A percentile compares a stretch with the other conserved stretches of the same genome.
These are phyloP conservation scores for Penicillium sp. DNA, from an alignment of 2,329 filamentous ascomycete genomes.

Conservation along the genomic window DNA sequence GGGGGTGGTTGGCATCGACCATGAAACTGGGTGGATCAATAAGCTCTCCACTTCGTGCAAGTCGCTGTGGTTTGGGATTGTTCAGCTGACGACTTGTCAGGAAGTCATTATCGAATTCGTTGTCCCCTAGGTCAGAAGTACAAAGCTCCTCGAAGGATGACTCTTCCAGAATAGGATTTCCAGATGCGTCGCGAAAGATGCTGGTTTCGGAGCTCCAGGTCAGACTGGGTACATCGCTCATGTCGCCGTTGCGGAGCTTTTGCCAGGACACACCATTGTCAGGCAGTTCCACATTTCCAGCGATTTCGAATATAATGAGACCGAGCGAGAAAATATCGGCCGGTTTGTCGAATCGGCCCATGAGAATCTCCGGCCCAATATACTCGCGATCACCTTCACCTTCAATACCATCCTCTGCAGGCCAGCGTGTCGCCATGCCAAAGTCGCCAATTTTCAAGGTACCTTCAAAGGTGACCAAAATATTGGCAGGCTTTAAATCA, in stretches of 20 bases:
- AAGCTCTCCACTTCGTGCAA: slow-evolving; percentile 56
- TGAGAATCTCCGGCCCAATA: slow-evolving; percentile 88
- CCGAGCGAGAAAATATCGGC: slow-evolving; percentile 93
- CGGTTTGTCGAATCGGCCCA: slow-evolving; percentile 82
- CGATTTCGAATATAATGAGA: slow-evolving; percentile 91
- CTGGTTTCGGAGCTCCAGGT: slow-evolving; percentile 73
- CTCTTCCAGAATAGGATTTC: slow-evolving; percentile 59
- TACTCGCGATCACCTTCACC: slow-evolving; percentile 95
- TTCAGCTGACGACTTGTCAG: slow-evolving; percentile 28
- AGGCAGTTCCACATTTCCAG: slow-evolving; percentile 87
- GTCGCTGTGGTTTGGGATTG: slow-evolving; percentile 26
- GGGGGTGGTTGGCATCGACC: slow-evolving; percentile 68
- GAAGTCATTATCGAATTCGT: slow-evolving; percentile 44
- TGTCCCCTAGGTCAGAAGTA: slow-evolving; percentile 45
- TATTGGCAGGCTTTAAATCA: slow-evolving; percentile 65
- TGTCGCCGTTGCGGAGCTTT: slow-evolving; percentile 81
- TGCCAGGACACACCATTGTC: slow-evolving; percentile 93
- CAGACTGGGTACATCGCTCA: slow-evolving; percentile 82
- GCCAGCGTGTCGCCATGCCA: slow-evolving; percentile 73
- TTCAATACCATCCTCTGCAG: slow-evolving; percentile 72
- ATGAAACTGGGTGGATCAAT: slow-evolving; percentile 80
- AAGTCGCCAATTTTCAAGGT: slow-evolving; percentile 67
- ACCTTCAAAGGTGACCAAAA: slow-evolving; percentile 65
- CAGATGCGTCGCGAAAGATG: slow-evolving; percentile 71
- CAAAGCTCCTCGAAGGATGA: slow-evolving; percentile 46